A percentile compares a stretch with the other conserved stretches of the same genome.
phyloP scores from a whole-genome alignment of 169 alveolate species.

The Toxoplasma gondii region DNA sequence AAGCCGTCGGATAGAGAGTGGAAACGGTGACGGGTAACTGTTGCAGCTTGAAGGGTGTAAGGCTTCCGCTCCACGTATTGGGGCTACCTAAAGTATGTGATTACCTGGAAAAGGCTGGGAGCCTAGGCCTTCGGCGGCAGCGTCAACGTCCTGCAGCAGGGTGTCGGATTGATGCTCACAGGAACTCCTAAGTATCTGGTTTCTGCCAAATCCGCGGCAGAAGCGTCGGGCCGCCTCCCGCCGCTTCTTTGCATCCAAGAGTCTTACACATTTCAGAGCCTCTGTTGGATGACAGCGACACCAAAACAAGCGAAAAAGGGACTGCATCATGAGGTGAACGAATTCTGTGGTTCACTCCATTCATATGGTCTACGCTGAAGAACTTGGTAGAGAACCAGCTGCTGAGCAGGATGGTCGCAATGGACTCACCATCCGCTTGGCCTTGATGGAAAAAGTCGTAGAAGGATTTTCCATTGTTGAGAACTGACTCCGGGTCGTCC shows the following conservation, averaged over 20 bases:
- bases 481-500: not conserved
- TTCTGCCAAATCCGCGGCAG: not conserved
- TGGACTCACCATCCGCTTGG: not conserved
- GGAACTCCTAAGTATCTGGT: not conserved
- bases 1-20: no score
- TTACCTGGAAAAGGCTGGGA: constrained; percentile 38
- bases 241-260: not conserved
- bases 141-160: not conserved
- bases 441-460: not conserved
- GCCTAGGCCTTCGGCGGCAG: not conserved
- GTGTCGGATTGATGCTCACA: not conserved
- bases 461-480: not conserved
- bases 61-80: no score
- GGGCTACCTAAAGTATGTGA: not conserved
- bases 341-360: not conserved
- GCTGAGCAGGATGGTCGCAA: no score
- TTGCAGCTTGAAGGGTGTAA: no score
- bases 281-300: not conserved
- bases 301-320: not conserved
- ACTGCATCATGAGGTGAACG: not conserved
- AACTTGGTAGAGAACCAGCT: no score
- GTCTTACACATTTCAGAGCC: not conserved
- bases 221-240: not conserved
- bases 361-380: no score
- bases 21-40: no score